Conservation (phyloP, 1,284 basidiomycete species). For the Vanrija humicola region DNA sequence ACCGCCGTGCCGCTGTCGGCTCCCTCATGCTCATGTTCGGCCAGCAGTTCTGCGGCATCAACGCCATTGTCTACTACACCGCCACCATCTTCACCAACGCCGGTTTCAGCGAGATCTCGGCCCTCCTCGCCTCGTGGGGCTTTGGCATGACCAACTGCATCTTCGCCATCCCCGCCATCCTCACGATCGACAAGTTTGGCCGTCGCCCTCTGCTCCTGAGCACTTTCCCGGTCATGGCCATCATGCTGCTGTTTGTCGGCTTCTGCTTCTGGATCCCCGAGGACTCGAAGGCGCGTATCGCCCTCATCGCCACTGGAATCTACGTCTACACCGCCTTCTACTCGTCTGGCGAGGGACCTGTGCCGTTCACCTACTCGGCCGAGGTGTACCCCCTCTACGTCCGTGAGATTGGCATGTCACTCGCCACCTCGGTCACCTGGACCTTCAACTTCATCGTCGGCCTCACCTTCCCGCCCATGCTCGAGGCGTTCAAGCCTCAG, state of each 20-base stretch:
- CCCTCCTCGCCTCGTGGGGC: constrained; percentile 60
- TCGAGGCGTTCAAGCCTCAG: constrained; percentile 41
- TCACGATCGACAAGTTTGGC: constrained; percentile 54
- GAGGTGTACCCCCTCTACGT: constrained; percentile 52
- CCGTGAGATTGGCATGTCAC: constrained; percentile 52
- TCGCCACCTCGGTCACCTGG: constrained; percentile 36
- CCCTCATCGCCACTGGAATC: constrained; percentile 43
- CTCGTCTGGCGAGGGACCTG: constrained; percentile 64
- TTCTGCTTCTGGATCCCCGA: constrained; percentile 33
- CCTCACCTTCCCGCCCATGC: constrained; percentile 65
- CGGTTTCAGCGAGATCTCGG: constrained; percentile 36
- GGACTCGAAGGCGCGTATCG: constrained; percentile 12
- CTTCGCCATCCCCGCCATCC: constrained; percentile 8
- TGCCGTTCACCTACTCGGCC: constrained; percentile 56
- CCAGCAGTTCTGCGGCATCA: constrained; percentile 40
- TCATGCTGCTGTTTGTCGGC: constrained; percentile 45
- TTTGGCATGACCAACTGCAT: constrained; percentile 53
- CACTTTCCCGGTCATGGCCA: constrained; percentile 55
- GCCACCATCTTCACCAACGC: constrained; percentile 63
- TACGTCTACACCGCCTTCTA: constrained; percentile 19
- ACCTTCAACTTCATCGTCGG: constrained; percentile 53
- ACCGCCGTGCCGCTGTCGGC: constrained; percentile 67
- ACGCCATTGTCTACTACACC: constrained; percentile 41
- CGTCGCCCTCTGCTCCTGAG: constrained; percentile 62
- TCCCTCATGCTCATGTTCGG: constrained; percentile 68